Evolutionary conservation across 108 stramenopile species (phyloP).

Genomic region (Conticribra guillardii): DNA sequence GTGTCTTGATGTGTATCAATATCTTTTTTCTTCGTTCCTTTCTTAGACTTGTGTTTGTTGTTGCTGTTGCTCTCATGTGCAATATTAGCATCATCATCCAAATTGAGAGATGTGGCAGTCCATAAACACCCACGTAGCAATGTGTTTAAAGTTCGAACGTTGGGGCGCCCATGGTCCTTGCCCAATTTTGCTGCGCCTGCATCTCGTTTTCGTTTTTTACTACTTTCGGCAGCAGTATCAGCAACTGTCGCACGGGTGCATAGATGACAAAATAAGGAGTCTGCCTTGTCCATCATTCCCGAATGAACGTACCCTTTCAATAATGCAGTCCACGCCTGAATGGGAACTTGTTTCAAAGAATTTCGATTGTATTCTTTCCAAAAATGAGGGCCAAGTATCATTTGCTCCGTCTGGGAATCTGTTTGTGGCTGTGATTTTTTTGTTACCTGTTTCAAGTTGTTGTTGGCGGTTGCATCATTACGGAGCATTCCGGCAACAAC

Average conservation of each 20-base stretch:
- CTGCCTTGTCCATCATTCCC: conserved; percentile 70
- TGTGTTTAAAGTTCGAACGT: conserved; percentile 85
- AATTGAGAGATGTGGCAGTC: conserved; percentile 62
- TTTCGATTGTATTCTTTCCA: conserved; percentile 40
- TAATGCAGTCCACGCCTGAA: conserved; percentile 78
- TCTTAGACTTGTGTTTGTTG: no score
- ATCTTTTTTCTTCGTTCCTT: neutral
- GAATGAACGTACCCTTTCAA: conserved; percentile 81
- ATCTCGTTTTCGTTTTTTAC: conserved; percentile 22
- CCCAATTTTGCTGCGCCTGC: no score
- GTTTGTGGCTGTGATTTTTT: no score
- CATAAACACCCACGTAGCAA: conserved; percentile 84
- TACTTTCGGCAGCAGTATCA: conserved; percentile 1
- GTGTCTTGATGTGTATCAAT: neutral
- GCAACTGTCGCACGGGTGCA: conserved; percentile 25
- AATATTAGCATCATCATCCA: conserved; percentile 10
- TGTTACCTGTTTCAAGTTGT: neutral
- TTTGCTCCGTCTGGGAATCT: no score
- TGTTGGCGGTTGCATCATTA: neutral
- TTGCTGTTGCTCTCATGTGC: neutral
- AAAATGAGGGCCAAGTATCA: conserved; percentile 26
- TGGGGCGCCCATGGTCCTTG: conserved; percentile 51
- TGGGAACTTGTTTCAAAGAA: conserved; percentile 31
- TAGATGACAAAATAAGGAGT: conserved; percentile 63
- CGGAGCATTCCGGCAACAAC: conserved; percentile 32